Conservation (phyloP, 2,329 filamentous ascomycete genomes). For the Trichoderma koningiopsis region DNA sequence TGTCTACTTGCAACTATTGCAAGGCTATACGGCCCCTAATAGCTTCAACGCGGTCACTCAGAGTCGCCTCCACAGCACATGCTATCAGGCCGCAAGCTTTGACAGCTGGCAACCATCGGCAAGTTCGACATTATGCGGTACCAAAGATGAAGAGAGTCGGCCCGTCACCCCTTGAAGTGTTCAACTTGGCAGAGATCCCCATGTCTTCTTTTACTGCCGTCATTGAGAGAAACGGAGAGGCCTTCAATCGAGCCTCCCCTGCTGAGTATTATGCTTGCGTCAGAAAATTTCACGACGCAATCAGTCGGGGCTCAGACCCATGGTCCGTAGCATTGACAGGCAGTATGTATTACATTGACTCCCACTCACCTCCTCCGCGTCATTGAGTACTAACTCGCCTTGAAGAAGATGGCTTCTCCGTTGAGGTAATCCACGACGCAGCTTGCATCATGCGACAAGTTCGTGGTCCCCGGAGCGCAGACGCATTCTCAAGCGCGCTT, state of each 20-base stretch:
- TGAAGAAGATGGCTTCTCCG: slow-evolving; percentile 31
- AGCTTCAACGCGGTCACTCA: background rate
- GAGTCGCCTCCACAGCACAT: background rate
- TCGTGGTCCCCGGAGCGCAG: slow-evolving; percentile 10
- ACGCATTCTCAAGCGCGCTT: slow-evolving; percentile 32
- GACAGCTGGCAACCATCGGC: background rate
- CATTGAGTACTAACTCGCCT: background rate
- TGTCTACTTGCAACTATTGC: slow-evolving; percentile 5
- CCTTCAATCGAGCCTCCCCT: slow-evolving; percentile 30
- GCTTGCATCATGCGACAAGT: slow-evolving; percentile 35
- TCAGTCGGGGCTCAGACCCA: slow-evolving; percentile 31
- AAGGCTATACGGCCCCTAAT: background rate
- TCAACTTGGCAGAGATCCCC: slow-evolving; percentile 33
- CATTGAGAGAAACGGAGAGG: slow-evolving; percentile 26
- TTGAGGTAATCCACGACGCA: slow-evolving; percentile 33
- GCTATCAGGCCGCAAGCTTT: background rate
- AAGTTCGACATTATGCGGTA: slow-evolving; percentile 22
- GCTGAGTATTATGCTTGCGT: slow-evolving; percentile 33
- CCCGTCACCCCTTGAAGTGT: slow-evolving; percentile 25
- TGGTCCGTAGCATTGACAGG: slow-evolving; percentile 29
- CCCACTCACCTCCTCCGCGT: background rate
- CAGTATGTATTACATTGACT: slow-evolving; percentile 30
- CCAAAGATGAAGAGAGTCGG: slow-evolving; percentile 8
- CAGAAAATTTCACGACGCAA: slow-evolving; percentile 30
- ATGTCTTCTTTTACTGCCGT: slow-evolving; percentile 30